Evolutionary conservation across 768 basidiomycete species (phyloP), one percentile per base, ranked within the genome.

Genomic region (Amanita polypyramis): DNA sequence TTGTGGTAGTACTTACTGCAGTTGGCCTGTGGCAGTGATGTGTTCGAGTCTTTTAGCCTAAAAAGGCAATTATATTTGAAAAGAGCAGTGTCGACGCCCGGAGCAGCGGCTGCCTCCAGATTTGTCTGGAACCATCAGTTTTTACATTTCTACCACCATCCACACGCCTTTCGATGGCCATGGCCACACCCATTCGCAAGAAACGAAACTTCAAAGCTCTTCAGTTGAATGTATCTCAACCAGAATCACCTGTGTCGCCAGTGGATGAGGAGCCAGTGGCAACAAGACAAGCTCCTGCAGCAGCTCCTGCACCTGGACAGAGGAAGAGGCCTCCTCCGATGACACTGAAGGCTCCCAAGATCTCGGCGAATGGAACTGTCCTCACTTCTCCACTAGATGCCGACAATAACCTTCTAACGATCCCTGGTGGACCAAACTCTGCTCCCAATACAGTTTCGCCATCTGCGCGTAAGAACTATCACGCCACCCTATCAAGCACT

Each of bases 161-260:
- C 21, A 19, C 37, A 42, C 39, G 29, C 35, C 12, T 15, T 21
- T 19, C 10, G 17, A 19, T 7, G 8, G 11, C 7, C 11, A 74
- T 74, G 71, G 63, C 69, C 33, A 75, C 76, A 33, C 80, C 83
- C 46, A 77, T 89, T 52, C 84, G 89, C 65, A 89, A 90, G 75
- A 93, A 93, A 64, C 81, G 90, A 53, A 93, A 93, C 62, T 91
- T 90, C 76, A 92, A 90, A 66, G 80, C 76, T 33, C 76, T 93
- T 7, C 79, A 83, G 67, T 80, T 93, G 60, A 73, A 77, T 55
- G 79, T 83, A 49, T 52, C 73, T 38, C 64, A 73, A 17, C 55
- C 68, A 34, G 50, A 60, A n/a, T 61, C 72, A 1, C 60, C 69
- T 3, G 52, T 65, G 17, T 65, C 72, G 45, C 50, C 59, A 4